Percentiles rank a stretch among this genome's conserved stretches.
phyloP scores from a whole-genome alignment of 1,139 yeast species.

The Taphrina confusa region DNA sequence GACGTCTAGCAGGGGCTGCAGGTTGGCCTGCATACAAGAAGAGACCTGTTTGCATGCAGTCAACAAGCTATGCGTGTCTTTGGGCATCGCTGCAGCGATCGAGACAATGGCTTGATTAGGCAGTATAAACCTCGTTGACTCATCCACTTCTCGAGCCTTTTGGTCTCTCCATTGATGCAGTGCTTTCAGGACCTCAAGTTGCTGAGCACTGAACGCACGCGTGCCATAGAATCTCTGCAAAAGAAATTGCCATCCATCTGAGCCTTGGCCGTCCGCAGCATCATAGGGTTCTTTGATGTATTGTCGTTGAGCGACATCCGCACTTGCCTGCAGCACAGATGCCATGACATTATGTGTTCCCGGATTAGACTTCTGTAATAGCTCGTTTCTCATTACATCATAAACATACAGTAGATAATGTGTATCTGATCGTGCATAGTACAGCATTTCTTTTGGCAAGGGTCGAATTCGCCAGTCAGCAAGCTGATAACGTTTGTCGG shows the following conservation, averaged over 20 bases:
- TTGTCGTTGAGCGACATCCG: conserved; percentile 77
- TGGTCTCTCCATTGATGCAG: conserved; percentile 82
- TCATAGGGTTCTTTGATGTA: conserved; percentile 55
- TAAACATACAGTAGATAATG: conserved; percentile 82
- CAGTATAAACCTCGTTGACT: conserved; percentile 79
- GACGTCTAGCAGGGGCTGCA: conserved; percentile 26
- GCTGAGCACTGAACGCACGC: conserved; percentile 53
- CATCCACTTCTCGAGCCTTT: conserved; percentile 74
- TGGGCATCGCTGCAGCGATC: conserved; percentile 47
- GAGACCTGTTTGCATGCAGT: conserved; percentile 31
- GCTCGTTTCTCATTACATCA: conserved; percentile 68
- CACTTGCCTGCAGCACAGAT: conserved; percentile 70
- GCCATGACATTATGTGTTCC: conserved; percentile 52
- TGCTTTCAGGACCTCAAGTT: conserved; percentile 59
- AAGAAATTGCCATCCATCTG: conserved; percentile 47
- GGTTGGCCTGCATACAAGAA: conserved; percentile 31
- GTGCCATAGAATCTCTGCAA: conserved; percentile 61
- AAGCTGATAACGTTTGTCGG: conserved; percentile 90
- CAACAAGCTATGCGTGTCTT: conserved; percentile 26
- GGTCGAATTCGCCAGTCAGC: conserved; percentile 98
- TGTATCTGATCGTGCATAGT: conserved; percentile 93
- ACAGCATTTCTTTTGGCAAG: conserved; percentile 68
- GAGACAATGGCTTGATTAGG: conserved; percentile 74
- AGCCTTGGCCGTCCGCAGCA: conserved; percentile 40
- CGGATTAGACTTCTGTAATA: conserved; percentile 49